Percentiles rank a stretch among this genome's conserved stretches.
Evolutionary conservation across 805 yeast genomes (phyloP).

Genomic region (Candida broadrunensis): DNA sequence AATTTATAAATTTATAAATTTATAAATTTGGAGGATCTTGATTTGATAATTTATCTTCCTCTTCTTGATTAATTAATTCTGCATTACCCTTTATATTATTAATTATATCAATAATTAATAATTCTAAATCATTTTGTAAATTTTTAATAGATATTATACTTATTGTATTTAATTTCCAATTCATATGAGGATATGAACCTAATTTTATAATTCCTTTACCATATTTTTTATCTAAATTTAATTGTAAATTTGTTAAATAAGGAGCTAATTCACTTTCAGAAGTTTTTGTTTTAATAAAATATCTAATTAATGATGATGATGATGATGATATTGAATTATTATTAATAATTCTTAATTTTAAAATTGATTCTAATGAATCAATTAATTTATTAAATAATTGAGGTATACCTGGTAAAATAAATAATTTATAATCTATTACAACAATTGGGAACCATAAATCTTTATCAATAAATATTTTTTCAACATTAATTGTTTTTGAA

Average conservation of each 20-base stretch:
- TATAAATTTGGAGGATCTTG: constrained; percentile 9
- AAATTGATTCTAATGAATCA: constrained; percentile 37
- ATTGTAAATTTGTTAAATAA: constrained; percentile 52
- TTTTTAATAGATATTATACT: constrained; percentile 64
- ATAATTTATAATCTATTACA: constrained; percentile 59
- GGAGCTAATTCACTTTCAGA: constrained; percentile 73
- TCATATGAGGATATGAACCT: constrained; percentile 83
- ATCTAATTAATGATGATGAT: constrained; percentile 35
- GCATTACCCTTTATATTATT: constrained; percentile 50
- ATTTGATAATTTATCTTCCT: constrained; percentile 50
- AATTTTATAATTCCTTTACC: constrained; percentile 51
- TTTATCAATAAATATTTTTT: constrained; percentile 40
- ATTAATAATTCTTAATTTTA: constrained; percentile 20
- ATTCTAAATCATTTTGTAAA: constrained; percentile 25
- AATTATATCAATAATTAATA: constrained; percentile 47
- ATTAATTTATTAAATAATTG: constrained; percentile 60
- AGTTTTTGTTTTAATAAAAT: constrained; percentile 57
- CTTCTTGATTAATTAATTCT: constrained; percentile 50
- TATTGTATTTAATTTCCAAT: constrained; percentile 61
- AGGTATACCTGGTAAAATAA: constrained; percentile 83
- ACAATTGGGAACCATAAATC: constrained; percentile 85
- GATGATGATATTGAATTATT: no score
- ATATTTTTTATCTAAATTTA: constrained; percentile 23
- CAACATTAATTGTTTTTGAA: constrained; percentile 25
- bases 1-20: not conserved